Evolutionary conservation across 306 rosid species (phyloP), one percentile per base, ranked within the genome.

Genomic region (Malus domestica): DNA sequence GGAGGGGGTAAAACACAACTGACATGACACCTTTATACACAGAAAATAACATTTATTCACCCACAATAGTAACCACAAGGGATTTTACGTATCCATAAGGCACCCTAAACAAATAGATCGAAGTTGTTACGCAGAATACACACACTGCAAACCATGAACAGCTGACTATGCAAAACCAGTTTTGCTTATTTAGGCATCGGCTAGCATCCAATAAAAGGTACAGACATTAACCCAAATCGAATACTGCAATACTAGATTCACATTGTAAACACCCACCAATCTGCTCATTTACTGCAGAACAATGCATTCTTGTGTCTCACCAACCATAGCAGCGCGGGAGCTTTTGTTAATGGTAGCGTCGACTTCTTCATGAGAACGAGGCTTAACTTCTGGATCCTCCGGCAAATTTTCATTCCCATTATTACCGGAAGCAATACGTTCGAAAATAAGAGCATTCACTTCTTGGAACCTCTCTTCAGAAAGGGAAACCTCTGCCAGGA

Each of bases 401-500:
- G 32, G 67, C 14, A 29, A 32, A 44, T 62, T 55, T 65, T 16
- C 75, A 49, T 49, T 71, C 32, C 42, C 78, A 11, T 79, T 55
- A 8, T 78, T 88, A 25, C 1, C 79, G 20, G 76, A 78, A 72
- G 85, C 81, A 71, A 89, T 84, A 76, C 89, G 91, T 85, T 86
- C 93, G 66, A 92, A 92, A 13, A 95, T 80, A 70, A 92, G 88
- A 42, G 88, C 89, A 42, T 71, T 82, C 81, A 93, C 98, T 86
- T 93, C 98, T 78, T 85, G 84, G 74, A 91, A 93, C 85, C 98
- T 87, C 80, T 83, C 97, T 73, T 89, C 91, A 2, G 98, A 93
- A 49, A 93, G 93, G 20, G 98, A 93, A 18, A 93, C 98, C 89
- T 84, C 98, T 0, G 97, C 98, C 45, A 93, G 98, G 68, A 93